Percentiles rank a stretch among this genome's conserved stretches.
phyloP scores from a whole-genome alignment of 208 protist species.

The Leishmania guyanensis region DNA sequence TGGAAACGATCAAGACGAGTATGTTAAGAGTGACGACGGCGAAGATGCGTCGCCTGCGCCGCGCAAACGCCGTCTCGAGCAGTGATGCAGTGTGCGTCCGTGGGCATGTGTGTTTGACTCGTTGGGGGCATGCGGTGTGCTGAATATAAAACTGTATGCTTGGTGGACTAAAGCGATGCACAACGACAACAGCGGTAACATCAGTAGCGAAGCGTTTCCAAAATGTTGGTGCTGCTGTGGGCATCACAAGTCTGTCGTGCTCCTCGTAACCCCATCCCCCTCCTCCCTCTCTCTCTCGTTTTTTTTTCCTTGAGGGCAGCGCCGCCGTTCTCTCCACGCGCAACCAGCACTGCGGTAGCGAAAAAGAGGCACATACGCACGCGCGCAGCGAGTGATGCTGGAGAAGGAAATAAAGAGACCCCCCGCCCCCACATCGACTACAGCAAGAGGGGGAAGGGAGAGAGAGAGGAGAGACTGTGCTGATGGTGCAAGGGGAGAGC shows the following conservation, averaged over 20 bases:
- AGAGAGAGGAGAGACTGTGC: background rate
- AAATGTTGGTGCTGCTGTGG: background rate
- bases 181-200: background rate
- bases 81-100: background rate
- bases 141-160: background rate
- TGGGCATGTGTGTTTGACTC: background rate
- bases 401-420: background rate
- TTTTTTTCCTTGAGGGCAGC: too few relatives aligned
- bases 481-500: background rate
- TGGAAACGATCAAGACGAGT: background rate
- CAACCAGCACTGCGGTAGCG: background rate
- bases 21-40: background rate
- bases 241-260: background rate
- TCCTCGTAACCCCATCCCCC: background rate
- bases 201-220: background rate
- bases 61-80: slow-evolving; percentile 5
- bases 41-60: slow-evolving; percentile 5
- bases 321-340: background rate
- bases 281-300: background rate
- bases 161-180: background rate
- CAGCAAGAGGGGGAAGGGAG: too few relatives aligned
- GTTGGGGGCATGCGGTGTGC: background rate
- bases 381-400: background rate
- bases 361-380: background rate
- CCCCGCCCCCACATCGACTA: background rate